A percentile compares a stretch with the other conserved stretches of the same genome.
Conservation (phyloP, 176 grass and related monocot genomes). For the Oryza glaberrima region DNA sequence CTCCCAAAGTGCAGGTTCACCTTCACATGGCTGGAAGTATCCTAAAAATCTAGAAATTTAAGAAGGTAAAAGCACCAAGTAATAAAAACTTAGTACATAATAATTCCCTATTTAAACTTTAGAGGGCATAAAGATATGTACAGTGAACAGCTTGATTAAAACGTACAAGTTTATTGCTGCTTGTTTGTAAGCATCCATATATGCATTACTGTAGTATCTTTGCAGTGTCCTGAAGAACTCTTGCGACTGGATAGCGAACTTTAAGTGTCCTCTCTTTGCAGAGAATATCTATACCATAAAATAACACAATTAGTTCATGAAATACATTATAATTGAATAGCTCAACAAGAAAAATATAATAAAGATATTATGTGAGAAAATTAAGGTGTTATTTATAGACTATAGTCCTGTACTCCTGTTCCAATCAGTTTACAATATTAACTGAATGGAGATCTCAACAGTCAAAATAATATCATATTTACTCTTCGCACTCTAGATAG, state of each 20-base stretch:
- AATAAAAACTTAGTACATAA: conserved; percentile 29
- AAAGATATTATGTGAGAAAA: not conserved
- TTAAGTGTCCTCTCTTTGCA: conserved; percentile 83
- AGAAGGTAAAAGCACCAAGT: conserved; percentile 24
- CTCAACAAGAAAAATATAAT: not conserved
- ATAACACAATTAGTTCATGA: conserved; percentile 35
- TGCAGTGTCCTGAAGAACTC: conserved; percentile 95
- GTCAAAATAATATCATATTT: conserved; percentile 9
- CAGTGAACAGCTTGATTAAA: conserved; percentile 26
- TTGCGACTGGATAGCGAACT: conserved; percentile 82
- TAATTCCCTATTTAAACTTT: conserved; percentile 30
- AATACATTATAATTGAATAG: conserved; percentile 28
- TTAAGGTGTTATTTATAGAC: not conserved
- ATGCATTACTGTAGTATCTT: conserved; percentile 95
- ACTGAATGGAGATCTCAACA: not conserved
- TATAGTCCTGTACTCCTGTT: not conserved
- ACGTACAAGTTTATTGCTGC: conserved; percentile 99
- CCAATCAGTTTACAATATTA: not conserved
- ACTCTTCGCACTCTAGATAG: not conserved
- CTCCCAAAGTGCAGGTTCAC: conserved; percentile 81
- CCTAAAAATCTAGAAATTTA: conserved; percentile 88
- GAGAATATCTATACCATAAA: conserved; percentile 86
- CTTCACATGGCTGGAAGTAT: conserved; percentile 69
- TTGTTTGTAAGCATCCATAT: conserved; percentile 97
- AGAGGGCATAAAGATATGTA: conserved; percentile 10